Evolutionary conservation across 2,329 filamentous ascomycete genomes (phyloP), one percentile per base, ranked within the genome.

Genomic region (Cadophora sp.): DNA sequence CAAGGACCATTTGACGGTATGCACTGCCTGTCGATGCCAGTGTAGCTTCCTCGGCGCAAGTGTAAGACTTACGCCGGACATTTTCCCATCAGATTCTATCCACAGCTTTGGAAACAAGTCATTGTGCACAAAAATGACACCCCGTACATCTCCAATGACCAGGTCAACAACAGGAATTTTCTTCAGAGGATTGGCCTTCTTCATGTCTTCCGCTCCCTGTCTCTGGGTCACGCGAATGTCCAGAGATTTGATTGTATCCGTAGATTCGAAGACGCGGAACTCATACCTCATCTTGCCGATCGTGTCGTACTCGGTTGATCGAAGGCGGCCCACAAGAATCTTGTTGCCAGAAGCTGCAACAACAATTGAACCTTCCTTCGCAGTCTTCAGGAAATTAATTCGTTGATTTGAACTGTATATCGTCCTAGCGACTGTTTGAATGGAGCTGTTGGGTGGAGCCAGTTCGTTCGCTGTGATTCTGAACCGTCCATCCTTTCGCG

Each of bases 1-100:
- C 72, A 84, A 84, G 16, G 96, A 97, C 92, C 94, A 98, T 79
- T 96, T 97, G 66, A 97, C 84, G 11, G 92, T 86, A 73, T 91
- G 90, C 9, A 97, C 94, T 59, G 90, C 87, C 73, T 90, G 89
- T 73, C 94, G 87, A 79, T 99, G 96, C 96, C 96, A 99, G 78
- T 98, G 96, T 62, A 94, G 83, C 70, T 90, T 91, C 65, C 90
- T 88, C 41, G 48, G 86, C 79, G 72, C 82, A 81, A 75, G 81
- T 27, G 55, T 14, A 45, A 63, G 36, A 78, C 61, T 77, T 9
- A 75, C 68, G n/a, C 70, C 73, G 45, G 71, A 64, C 41, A 69
- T n/a, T 27, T 58, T 68, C 30, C 71, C 68, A 43, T 55, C 77
- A 78, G 82, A 80, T 47, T 76, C 77, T 66, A 79, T 75, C 53